Percentiles rank a stretch among this genome's conserved stretches.
Evolutionary conservation across 345 rosid genomes (phyloP).

Genomic region (Atalantia buxifolia): DNA sequence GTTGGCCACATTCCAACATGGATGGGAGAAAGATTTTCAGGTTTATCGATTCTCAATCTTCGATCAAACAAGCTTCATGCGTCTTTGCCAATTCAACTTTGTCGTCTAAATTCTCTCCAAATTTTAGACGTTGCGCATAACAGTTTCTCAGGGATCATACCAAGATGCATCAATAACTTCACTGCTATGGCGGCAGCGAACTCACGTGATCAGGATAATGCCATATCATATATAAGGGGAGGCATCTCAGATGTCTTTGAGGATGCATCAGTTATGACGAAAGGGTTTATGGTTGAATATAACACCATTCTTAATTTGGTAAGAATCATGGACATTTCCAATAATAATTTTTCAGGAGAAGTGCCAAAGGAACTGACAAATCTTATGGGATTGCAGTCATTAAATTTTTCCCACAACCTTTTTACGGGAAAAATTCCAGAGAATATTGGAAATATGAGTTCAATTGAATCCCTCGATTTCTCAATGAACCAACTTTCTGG

Average conservation of each 20-base stretch:
- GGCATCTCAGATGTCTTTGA: background rate
- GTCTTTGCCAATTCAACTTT: background rate
- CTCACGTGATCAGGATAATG: too few relatives aligned
- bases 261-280: background rate
- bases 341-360: background rate
- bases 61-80: background rate
- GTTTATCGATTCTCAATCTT: background rate
- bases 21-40: background rate
- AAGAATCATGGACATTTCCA: background rate
- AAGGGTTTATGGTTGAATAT: background rate
- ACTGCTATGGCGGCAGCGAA: background rate
- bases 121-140: background rate
- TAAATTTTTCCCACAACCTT: background rate
- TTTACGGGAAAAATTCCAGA: background rate
- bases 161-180: background rate
- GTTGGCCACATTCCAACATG: background rate
- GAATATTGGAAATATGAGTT: background rate
- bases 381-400: background rate
- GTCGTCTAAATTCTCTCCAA: background rate
- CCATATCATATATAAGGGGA: too few relatives aligned
- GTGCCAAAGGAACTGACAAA: background rate
- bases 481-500: background rate
- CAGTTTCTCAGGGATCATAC: background rate
- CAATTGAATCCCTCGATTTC: background rate
- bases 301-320: background rate